phyloP scores from a whole-genome alignment of 2,329 filamentous ascomycete species.

The Xylariaceae sp. region DNA sequence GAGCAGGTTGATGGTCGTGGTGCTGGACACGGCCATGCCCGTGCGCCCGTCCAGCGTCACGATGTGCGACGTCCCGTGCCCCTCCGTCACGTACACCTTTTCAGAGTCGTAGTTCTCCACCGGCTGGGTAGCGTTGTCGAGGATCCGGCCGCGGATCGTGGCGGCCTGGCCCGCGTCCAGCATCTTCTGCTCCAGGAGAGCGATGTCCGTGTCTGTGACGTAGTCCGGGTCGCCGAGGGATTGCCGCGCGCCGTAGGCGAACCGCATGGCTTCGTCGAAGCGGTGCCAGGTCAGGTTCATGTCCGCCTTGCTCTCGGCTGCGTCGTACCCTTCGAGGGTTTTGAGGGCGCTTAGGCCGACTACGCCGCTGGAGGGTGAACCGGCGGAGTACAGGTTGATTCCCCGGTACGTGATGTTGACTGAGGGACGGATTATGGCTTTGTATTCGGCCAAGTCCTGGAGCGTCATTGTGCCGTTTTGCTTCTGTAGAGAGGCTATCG shows the following conservation, averaged over 20 bases:
- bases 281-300: conserved; percentile 71
- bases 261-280: conserved; percentile 82
- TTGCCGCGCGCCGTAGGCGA: conserved; percentile 76
- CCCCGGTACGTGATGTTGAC: conserved; percentile 62
- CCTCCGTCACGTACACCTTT: conserved; percentile 60
- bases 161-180: conserved; percentile 55
- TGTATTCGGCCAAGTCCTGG: conserved; percentile 51
- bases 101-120: conserved; percentile 68
- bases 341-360: conserved; percentile 74
- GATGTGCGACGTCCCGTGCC: conserved; percentile 69
- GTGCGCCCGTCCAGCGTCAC: conserved; percentile 64
- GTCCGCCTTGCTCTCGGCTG: conserved; percentile 46
- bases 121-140: conserved; percentile 65
- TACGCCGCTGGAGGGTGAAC: conserved; percentile 72
- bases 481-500: conserved; percentile 61
- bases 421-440: conserved; percentile 56
- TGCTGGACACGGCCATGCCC: conserved; percentile 74
- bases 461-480: conserved; percentile 70
- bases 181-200: conserved; percentile 61
- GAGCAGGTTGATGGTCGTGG: conserved; percentile 81
- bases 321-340: conserved; percentile 69
- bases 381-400: conserved; percentile 62
- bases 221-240: conserved; percentile 78
- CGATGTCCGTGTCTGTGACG: conserved; percentile 55
- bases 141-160: conserved; percentile 60